Conservation (phyloP, 2,329 filamentous ascomycete species). For the Aspergillus sp. region DNA sequence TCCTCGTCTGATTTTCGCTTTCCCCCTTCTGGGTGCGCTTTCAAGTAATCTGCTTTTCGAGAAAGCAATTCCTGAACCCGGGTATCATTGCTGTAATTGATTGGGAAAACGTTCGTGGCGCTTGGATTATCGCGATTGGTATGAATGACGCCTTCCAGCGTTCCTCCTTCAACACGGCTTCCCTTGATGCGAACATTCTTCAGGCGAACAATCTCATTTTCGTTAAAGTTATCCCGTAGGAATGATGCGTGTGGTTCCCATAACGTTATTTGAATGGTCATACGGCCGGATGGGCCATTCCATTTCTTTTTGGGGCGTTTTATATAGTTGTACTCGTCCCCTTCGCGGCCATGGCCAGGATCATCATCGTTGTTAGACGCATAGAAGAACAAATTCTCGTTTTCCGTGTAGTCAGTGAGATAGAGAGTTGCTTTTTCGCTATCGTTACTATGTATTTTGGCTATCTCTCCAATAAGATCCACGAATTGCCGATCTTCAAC, state of each 20-base stretch:
- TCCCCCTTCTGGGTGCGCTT: slow-evolving; percentile 38
- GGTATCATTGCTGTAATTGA: slow-evolving; percentile 49
- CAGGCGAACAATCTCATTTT: slow-evolving; percentile 64
- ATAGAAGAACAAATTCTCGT: slow-evolving; percentile 63
- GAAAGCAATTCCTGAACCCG: slow-evolving; percentile 59
- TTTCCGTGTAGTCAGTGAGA: slow-evolving; percentile 79
- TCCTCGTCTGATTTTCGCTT: slow-evolving; percentile 29
- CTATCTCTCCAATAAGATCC: slow-evolving; percentile 71
- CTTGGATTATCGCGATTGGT: slow-evolving; percentile 54
- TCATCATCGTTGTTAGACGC: slow-evolving; percentile 32
- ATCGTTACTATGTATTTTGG: slow-evolving; percentile 53
- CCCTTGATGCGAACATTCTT: slow-evolving; percentile 71
- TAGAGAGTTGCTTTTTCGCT: slow-evolving; percentile 62
- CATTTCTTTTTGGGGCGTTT: slow-evolving; percentile 49
- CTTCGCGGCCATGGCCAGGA: slow-evolving; percentile 40
- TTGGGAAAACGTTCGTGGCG: slow-evolving; percentile 59
- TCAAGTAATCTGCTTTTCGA: slow-evolving; percentile 66
- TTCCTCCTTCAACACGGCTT: slow-evolving; percentile 48
- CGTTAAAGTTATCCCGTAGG: slow-evolving; percentile 56
- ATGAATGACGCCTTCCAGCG: slow-evolving; percentile 72
- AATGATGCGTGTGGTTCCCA: slow-evolving; percentile 66
- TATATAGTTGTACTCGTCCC: slow-evolving; percentile 59
- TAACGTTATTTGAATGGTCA: slow-evolving; percentile 69
- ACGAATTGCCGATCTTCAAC: slow-evolving; percentile 58
- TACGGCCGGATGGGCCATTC: slow-evolving; percentile 72